Base-by-base conservation (phyloP, 768 basidiomycete species). In the Tephrocybe rancida region DNA sequence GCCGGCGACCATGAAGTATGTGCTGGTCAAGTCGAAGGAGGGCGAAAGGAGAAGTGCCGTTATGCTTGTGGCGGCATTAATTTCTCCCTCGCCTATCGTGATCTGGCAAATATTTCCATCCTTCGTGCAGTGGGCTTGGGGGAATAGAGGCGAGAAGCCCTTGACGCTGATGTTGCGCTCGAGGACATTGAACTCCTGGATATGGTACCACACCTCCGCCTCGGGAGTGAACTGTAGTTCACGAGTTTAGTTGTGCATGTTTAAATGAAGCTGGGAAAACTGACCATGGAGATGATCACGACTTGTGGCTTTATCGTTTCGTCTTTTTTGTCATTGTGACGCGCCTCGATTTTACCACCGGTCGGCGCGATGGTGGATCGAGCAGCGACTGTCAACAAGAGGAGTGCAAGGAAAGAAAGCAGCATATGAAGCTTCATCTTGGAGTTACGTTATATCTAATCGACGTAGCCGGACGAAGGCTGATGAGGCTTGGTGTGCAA, bases 271-370 rank as follows among this genome's bases (percentile, higher is more conserved):
- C 1, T 27, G 10, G 21, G 18, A 7, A 5, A 18, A 44, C 52
- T 53, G 18, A 47, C 52, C 44, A 41, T 41, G 22, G 52, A 53
- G 26, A 53, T 53, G n/a, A 53, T 53, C 3, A 53, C 25, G 3
- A 53, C 52, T 26, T 53, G 22, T 2, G 52, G 52, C 16, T 47
- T 46, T 30, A 53, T 41, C 41, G 46, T 53, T 3, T 25, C 19
- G 7, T 44, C 27, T 30, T 19, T 22, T 14, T 9, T 24, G 38
- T 39, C 8, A n/a, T n/a, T n/a, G 18, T 39, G 18, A 39, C 25
- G 48, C 25, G 26, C 9, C 26, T 44, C 44, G 8, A 32, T 34
- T 3, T 13, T 32, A 32, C 30, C 30, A 13, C 19, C 6, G 26
- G 24, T 26, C 37, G 26, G 34, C 14, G 13, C 25, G 16, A 35